Evolutionary conservation across 805 yeast species (phyloP).

Genomic region (Spathaspora sp.): DNA sequence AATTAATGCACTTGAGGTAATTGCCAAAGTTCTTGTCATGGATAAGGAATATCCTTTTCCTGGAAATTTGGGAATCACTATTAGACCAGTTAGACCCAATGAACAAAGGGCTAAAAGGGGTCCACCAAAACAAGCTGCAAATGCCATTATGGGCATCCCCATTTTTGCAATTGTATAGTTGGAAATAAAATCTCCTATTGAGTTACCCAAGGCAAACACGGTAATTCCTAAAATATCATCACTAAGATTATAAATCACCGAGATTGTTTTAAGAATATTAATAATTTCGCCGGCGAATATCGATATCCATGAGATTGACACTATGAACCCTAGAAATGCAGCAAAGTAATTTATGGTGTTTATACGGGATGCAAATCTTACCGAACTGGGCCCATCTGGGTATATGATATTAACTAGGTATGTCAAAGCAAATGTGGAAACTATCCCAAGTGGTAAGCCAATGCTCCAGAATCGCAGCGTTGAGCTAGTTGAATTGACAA

Average conservation of each 20-base stretch:
- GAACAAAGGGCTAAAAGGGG: constrained; percentile 82
- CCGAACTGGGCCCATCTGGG: not conserved
- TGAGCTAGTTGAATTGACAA: constrained; percentile 5
- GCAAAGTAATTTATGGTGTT: constrained; percentile 16
- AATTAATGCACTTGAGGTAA: constrained; percentile 18
- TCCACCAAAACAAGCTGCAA: constrained; percentile 95
- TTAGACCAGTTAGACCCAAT: constrained; percentile 69
- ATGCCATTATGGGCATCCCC: constrained; percentile 85
- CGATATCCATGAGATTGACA: constrained; percentile 68
- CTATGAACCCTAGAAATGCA: constrained; percentile 58
- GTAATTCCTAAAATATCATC: constrained; percentile 86
- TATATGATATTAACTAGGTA: constrained; percentile 1
- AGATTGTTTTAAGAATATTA: constrained; percentile 55
- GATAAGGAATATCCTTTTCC: constrained; percentile 13
- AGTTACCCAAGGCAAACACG: constrained; percentile 87
- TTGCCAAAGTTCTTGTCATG: constrained; percentile 16
- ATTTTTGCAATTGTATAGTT: constrained; percentile 74
- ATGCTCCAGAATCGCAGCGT: constrained; percentile 9
- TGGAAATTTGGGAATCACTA: constrained; percentile 9
- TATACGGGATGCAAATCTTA: constrained; percentile 1
- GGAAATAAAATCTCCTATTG: constrained; percentile 84
- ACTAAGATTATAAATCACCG: constrained; percentile 56
- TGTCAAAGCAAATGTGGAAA: constrained; percentile 7
- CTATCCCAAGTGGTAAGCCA: constrained; percentile 10
- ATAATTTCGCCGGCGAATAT: constrained; percentile 69